Base-by-base conservation (phyloP, 2,329 filamentous ascomycete genomes). In the Cladophialophora immunda region DNA sequence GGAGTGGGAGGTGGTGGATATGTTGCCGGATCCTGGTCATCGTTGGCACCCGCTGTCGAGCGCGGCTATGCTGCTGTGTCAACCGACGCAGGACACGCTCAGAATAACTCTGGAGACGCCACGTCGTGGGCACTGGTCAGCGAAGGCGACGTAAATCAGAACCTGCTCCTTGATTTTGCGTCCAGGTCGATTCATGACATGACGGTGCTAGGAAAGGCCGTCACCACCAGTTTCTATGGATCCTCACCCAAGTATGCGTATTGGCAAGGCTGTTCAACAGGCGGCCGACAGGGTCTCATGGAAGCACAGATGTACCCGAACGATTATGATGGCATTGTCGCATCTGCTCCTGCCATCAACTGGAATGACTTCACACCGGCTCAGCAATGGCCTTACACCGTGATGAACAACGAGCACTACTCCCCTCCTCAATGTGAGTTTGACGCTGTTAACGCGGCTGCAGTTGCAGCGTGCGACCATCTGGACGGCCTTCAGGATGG, bases 191-290 rank as follows among this genome's bases (percentile, higher is more conserved):
- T 78, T 2, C 70, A 78, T 54, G 79, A 81, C 27, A 71, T 77
- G 70, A 72, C 77, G 2, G 22, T 74, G 4, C 71, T 81, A 54
- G 69, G 68, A 17, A 70, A 71, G 41, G 47, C 63, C 3, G 45
- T 70, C 7, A 63, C 53, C 19, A 22, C 54, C 27, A 25, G 13
- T 22, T 71, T 60, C 66, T 71, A 70, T 32, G 55, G 65, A 9
- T 29, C 65, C 15, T 15, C 30, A 7, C 63, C 66, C 11, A 34
- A 41, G n/a, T 52, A 45, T 25, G 64, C 62, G 4, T 89, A 89
- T 75, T 89, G 83, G 67, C 72, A 84, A 1, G 87, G 87, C 5
- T 89, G 87, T 72, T 88, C 85, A 0, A 83, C 85, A 0, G 87
- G 87, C 7, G 87, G 87, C 0, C 80, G 87, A 0, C 85, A 89